These are phyloP conservation scores for Sistotremastrum niveocremeum DNA, from an alignment of 768 basidiomycete species.

Conservation along the genomic window DNA sequence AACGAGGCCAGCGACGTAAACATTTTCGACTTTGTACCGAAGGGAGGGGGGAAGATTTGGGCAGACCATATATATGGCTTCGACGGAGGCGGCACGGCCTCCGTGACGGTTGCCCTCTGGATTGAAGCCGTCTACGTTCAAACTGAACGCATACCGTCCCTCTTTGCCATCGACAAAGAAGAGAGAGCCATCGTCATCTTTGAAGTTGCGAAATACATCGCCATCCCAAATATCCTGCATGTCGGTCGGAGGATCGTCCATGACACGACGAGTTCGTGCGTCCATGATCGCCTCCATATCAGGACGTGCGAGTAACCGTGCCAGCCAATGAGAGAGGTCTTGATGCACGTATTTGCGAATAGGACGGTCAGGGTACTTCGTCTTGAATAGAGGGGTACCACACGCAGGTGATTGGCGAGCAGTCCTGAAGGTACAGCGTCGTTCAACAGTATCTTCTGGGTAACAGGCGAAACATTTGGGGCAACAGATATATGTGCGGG, in stretches of 20 bases:
- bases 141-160: conserved; percentile 17
- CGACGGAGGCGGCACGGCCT: conserved; percentile 17
- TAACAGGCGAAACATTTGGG: no score
- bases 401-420: no score
- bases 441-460: no score
- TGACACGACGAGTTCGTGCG: neutral
- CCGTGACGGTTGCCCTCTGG: conserved; percentile 14
- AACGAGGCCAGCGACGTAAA: conserved; percentile 22
- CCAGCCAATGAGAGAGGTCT: conserved; percentile 13
- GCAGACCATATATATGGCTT: conserved; percentile 21
- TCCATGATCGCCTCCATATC: conserved; percentile 17
- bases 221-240: conserved; percentile 17
- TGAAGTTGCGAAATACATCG: conserved; percentile 12
- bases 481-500: no score
- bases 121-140: conserved; percentile 25
- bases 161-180: conserved; percentile 10
- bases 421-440: no score
- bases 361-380: no score
- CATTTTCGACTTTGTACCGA: conserved; percentile 19
- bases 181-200: conserved; percentile 14
- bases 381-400: no score
- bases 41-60: conserved; percentile 22
- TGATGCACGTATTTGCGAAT: neutral
- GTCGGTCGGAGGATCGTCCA: neutral
- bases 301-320: conserved; percentile 11